Evolutionary conservation across 139 green algal species (phyloP), one percentile per base, ranked within the genome.

Genomic region (Astrephomene gubernaculifera): DNA sequence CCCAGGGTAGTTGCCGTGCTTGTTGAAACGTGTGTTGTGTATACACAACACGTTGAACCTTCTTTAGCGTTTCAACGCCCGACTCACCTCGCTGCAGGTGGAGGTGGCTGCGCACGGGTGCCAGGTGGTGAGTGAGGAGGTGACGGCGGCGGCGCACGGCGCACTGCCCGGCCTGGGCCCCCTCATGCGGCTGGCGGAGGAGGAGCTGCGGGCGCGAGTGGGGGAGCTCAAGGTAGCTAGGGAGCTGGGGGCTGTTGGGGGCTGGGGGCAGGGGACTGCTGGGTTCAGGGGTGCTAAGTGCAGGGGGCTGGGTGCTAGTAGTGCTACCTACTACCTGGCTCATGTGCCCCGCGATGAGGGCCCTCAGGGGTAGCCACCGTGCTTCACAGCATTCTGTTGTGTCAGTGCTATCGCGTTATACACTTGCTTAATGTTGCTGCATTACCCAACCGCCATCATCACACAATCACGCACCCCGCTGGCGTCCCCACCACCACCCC

Each of bases 121-220:
- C 7, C 45, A 65, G 35, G 45, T 63, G 45, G 65, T 86, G 45
- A 78, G 65, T 12, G 64, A 52, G 64, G 79, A 86, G 79, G 79
- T 78, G 65, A 33, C 35, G 45, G 79, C 65, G 25, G 79, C 79
- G 2, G 45, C 79, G 1, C 33, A 24, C 1, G 79, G 79, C 17
- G 12, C 24, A 0, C 24, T 86, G 79, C 9, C 65, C 35, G 79
- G 64, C 65, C 57, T 79, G 79, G 65, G 24, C 4, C 25, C 65
- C 43, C 79, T 86, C 24, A 31, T 78, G 65, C 24, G 35, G 10
- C 10, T 44, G 33, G 29, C 64, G 3, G 79, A 79, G 64, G 64
- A 76, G 65, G 79, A 86, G 35, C 65, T 78, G 27, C 64, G 79
- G 24, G 27, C 14, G 12, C 41, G 33, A 65, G 12, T 33, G 3